These are phyloP conservation scores for Xylariaceae sp. DNA, from an alignment of 2,329 filamentous ascomycete genomes.

Conservation along the genomic window DNA sequence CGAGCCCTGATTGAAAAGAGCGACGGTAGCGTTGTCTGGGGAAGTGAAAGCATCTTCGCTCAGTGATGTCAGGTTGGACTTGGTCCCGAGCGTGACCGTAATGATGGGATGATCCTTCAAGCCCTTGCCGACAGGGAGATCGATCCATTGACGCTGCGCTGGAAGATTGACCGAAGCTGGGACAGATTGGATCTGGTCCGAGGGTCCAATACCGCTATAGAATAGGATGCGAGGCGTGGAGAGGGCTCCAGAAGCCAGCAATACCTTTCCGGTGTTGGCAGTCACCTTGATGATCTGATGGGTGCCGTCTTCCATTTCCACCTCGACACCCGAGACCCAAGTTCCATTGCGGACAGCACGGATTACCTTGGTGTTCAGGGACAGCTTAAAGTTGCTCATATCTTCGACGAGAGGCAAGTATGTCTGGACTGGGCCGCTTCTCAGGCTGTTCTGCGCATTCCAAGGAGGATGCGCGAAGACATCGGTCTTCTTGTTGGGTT, in stretches of 20 bases:
- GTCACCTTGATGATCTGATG: constrained; percentile 48
- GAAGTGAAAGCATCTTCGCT: too few relatives aligned
- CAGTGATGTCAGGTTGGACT: too few relatives aligned
- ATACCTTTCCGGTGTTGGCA: constrained; percentile 48
- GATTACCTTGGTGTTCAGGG: constrained; percentile 17
- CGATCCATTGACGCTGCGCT: constrained; percentile 29
- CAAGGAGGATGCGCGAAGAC: too few relatives aligned
- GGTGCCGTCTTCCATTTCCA: constrained; percentile 41
- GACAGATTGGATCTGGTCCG: constrained; percentile 31
- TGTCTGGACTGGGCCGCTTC: too few relatives aligned
- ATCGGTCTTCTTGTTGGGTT: too few relatives aligned
- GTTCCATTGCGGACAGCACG: constrained; percentile 30
- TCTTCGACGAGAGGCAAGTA: too few relatives aligned
- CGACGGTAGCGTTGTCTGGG: too few relatives aligned
- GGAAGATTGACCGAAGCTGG: constrained; percentile 32
- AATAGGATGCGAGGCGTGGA: constrained; percentile 53
- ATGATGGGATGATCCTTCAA: constrained; percentile 29
- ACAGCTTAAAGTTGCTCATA: constrained; percentile 10
- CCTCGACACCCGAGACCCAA: constrained; percentile 49
- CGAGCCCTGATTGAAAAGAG: too few relatives aligned
- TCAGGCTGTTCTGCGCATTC: too few relatives aligned
- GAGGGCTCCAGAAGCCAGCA: constrained; percentile 50
- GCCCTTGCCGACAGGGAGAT: constrained; percentile 35
- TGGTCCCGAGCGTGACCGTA: too few relatives aligned
- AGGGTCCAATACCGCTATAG: constrained; percentile 51